phyloP scores from a whole-genome alignment of 2,329 filamentous ascomycete species.

The Claviceps fusiformis region DNA sequence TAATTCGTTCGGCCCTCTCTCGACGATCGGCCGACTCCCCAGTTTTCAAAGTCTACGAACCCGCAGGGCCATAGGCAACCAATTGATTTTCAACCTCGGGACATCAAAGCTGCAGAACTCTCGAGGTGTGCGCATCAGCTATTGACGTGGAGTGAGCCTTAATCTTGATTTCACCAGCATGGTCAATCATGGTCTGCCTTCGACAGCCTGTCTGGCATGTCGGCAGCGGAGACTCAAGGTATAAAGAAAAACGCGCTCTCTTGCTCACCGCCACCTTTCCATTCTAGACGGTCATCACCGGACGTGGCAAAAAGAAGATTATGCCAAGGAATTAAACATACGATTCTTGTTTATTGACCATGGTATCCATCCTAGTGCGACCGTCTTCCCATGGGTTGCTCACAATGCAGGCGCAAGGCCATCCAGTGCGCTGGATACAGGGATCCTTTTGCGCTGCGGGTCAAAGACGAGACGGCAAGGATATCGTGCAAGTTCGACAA shows the following conservation, averaged over 20 bases:
- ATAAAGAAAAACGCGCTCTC: background rate
- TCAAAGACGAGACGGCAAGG: conserved; percentile 14
- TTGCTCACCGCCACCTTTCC: background rate
- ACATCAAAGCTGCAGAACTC: background rate
- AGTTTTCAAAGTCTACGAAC: too few species aligned
- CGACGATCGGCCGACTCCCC: too few species aligned
- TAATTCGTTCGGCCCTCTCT: too few species aligned
- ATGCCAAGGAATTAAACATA: background rate
- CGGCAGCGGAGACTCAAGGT: conserved; percentile 14
- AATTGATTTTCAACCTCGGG: too few species aligned
- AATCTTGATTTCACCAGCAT: conserved; percentile 1
- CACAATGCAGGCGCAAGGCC: conserved; percentile 16
- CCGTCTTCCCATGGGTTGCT: conserved; percentile 12
- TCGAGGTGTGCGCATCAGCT: background rate
- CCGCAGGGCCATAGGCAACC: too few species aligned
- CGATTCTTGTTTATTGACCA: background rate
- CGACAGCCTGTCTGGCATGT: conserved; percentile 15
- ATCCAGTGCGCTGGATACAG: conserved; percentile 14
- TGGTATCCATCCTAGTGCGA: conserved; percentile 11
- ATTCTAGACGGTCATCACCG: background rate
- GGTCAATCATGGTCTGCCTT: conserved; percentile 17
- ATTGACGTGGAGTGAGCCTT: too few species aligned
- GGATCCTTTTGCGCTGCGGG: conserved; percentile 11
- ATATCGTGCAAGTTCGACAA: conserved; percentile 9
- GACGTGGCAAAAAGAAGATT: background rate